Conservation (phyloP, 2,329 filamentous ascomycete genomes). For the Phialophora tarda region DNA sequence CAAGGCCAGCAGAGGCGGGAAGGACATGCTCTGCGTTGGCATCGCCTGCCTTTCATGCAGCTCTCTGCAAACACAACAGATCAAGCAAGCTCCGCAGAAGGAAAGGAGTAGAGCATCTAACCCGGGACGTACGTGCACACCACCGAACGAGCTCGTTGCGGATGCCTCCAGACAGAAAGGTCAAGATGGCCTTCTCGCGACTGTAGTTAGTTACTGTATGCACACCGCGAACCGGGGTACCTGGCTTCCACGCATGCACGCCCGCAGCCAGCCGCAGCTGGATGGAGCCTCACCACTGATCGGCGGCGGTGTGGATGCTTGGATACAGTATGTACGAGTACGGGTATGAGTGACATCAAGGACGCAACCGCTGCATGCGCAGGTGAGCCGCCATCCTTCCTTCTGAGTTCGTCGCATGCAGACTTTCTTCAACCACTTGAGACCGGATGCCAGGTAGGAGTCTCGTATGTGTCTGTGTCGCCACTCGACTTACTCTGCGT, state of each 20-base stretch:
- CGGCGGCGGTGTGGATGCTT: constrained; percentile 7
- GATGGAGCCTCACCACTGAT: constrained; percentile 4
- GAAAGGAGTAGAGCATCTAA: not conserved
- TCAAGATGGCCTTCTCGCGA: constrained; percentile 5
- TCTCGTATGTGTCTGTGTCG: not conserved
- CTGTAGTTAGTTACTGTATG: not conserved
- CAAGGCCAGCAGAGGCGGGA: not conserved
- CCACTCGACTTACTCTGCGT: not conserved
- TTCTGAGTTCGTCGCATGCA: not conserved
- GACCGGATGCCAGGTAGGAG: not conserved
- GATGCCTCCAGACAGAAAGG: not conserved
- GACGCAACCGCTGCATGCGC: not conserved
- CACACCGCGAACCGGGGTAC: not conserved
- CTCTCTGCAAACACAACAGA: not conserved
- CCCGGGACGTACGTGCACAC: not conserved
- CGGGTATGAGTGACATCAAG: not conserved
- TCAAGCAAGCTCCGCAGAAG: not conserved
- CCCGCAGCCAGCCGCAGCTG: constrained; percentile 3
- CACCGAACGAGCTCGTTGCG: not conserved
- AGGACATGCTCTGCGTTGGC: not conserved
- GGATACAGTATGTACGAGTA: no score
- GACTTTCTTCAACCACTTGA: not conserved
- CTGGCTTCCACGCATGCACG: not conserved
- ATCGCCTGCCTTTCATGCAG: not conserved
- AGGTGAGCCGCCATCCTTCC: no score